Base-by-base conservation (phyloP, 495 filamentous ascomycete genomes). In the Podospora pseudoanserina region DNA sequence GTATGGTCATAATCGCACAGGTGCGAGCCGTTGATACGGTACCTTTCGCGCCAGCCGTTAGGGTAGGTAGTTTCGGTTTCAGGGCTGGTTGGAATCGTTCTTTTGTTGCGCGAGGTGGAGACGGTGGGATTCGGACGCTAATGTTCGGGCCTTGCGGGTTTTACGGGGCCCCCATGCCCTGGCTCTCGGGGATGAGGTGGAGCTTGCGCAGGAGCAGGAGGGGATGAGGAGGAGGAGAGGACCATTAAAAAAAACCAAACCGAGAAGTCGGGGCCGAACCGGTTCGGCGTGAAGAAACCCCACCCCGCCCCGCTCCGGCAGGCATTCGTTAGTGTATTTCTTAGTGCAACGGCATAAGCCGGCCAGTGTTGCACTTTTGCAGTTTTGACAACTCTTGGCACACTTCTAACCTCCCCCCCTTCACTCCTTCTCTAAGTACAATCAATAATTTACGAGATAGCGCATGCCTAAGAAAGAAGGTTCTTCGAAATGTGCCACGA, bases 31-130 rank as follows among this genome's bases (percentile, higher is more conserved):
- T 49, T 49, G 39, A 49, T 49, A 49, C 39, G 3, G 30, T 32
- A 32, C 7, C 30, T 32, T 32, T 3, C 5, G 30, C 39, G 7
- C 1, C 39, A 11, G 7, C 39, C 39, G 39, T 58, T 13, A 20
- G 56, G 20, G 19, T 32, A 30, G 20, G 19, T 32, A 30, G 60
- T 62, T n/a, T 19, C 16, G 23, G 60, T 32, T 49, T 49, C 39
- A 49, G 39, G 39, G 39, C 18, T 5, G 6, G 60, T 62, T 62
- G 60, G 20, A 9, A 27, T 4, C 18, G 26, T 63, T 39, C 20
- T 49, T 49, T 63, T 63, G 32, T 39, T 63, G 61, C 61, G 61
- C 61, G 61, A 16, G 61, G 61, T 63, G 61, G 61, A 19, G 61
- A 9, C 61, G 9, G 39, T 49, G 39, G 39, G 39, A 49, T 49